Percentiles rank a stretch among this genome's conserved stretches.
Conservation (phyloP, 352 stramenopile species). For the Phytopythium sindhum region DNA sequence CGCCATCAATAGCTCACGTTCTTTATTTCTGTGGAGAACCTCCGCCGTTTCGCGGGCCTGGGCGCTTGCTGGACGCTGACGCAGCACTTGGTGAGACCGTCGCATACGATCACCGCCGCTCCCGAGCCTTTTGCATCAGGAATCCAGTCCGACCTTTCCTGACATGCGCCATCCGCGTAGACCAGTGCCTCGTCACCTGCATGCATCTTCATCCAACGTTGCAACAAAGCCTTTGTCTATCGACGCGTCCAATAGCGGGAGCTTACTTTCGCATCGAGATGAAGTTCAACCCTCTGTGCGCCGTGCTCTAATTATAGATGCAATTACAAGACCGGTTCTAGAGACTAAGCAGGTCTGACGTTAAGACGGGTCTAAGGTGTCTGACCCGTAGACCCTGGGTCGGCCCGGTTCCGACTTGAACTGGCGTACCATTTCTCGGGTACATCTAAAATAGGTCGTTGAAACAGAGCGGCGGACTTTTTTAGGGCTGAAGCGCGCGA, state of each 20-base stretch:
- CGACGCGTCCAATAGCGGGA: too few relatives aligned
- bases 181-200: background rate
- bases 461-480: background rate
- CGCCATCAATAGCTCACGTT: background rate
- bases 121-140: background rate
- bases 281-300: too few relatives aligned
- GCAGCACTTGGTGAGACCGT: background rate
- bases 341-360: too few relatives aligned
- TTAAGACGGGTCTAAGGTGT: too few relatives aligned
- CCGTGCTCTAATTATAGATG: too few relatives aligned
- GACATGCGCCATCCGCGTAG: background rate
- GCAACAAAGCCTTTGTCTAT: too few relatives aligned
- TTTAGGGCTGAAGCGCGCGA: conserved; percentile 1
- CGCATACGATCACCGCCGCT: background rate
- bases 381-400: too few relatives aligned
- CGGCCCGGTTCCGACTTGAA: background rate
- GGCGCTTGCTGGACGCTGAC: background rate
- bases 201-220: background rate
- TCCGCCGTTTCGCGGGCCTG: background rate
- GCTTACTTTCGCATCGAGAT: too few relatives aligned
- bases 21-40: background rate
- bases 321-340: too few relatives aligned
- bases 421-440: background rate
- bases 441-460: background rate
- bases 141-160: background rate